Base-by-base conservation (phyloP, 257 asterid species). In the Penstemon davidsonii region DNA sequence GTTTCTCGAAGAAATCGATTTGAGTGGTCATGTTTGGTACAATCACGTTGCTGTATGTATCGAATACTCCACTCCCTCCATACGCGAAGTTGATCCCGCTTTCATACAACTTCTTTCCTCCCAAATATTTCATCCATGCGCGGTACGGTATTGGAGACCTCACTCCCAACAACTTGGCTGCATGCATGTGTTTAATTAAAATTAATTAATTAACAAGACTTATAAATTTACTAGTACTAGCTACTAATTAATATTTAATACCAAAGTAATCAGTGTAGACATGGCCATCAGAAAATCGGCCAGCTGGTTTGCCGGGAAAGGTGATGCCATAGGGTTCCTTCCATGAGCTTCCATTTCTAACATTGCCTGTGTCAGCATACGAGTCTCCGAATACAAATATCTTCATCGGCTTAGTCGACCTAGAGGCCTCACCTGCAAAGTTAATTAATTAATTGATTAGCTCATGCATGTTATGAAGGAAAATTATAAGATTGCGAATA, bases 241-340 rank as follows among this genome's bases (percentile, higher is more conserved):
- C 18, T n/a, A 15, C 9, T 42, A 53, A 53, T 36, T 5, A n/a
- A 4, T 41, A 7, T 13, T 0, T 68, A 11, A 12, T 82, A 88
- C 99, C 97, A 5, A 94, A 6, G 74, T 69, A 94, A 73, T 94
- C 99, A 7, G 99, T 91, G 81, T 91, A 85, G 7, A 94, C 81
- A 10, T 95, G 96, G 59, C 99, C 99, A 54, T 94, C 95, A 53
- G 97, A 91, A 73, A 78, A 94, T 5, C 99, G 78, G 66, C 99
- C 99, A 74, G 96, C 73, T 18, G 99, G 99, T 62, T 88, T 91
- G 38, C 99, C 99, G 40, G 99, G 99, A 43, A 87, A 87, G 67
- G 96, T 91, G 77, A 68, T 9, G 13, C 99, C 97, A 70, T 94
- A 94, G 1, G 99, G 99, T 9, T 64, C 67, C 13, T 61, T 79